phyloP scores from a whole-genome alignment of 1,284 basidiomycete genomes.

The Filobasidium uniguttulatum region DNA sequence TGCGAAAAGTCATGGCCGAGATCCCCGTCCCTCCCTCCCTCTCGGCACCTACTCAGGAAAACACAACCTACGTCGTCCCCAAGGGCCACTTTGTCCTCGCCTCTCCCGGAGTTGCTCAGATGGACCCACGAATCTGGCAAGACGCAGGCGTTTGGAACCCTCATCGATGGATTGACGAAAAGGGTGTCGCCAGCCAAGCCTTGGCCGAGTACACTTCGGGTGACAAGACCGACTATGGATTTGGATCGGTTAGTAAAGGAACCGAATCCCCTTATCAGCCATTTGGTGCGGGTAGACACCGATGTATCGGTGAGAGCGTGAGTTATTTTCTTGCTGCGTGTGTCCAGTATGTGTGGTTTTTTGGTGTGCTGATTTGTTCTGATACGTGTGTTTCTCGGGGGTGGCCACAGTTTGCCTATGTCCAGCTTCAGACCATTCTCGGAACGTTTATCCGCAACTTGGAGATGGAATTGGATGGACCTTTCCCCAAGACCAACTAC shows the following conservation, averaged over 20 bases:
- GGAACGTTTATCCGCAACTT: conserved; percentile 62
- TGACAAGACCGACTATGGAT: conserved; percentile 91
- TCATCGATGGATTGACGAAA: conserved; percentile 65
- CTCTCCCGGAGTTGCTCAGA: conserved; percentile 73
- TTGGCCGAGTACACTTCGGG: conserved; percentile 64
- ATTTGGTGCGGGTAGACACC: conserved; percentile 88
- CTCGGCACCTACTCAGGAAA: conserved; percentile 52
- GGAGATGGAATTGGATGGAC: conserved; percentile 54
- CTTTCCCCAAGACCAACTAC: conserved; percentile 76
- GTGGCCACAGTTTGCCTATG: conserved; percentile 74
- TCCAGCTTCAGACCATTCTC: conserved; percentile 80
- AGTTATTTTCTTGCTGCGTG: too few relatives aligned
- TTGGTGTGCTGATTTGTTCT: conserved; percentile 14
- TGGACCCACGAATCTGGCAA: conserved; percentile 75
- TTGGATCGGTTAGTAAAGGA: conserved; percentile 82
- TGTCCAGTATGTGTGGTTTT: background rate
- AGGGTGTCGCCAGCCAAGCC: conserved; percentile 61
- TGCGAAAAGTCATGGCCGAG: conserved; percentile 74
- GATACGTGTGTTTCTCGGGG: too few relatives aligned
- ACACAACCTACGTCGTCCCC: conserved; percentile 64
- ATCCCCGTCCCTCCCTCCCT: conserved; percentile 71
- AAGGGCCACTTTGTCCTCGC: conserved; percentile 85
- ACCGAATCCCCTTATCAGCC: conserved; percentile 86
- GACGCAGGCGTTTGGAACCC: conserved; percentile 64
- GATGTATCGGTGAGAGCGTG: conserved; percentile 87